Evolutionary conservation across 2,329 filamentous ascomycete species (phyloP), one percentile per base, ranked within the genome.

Genomic region (Geoglossum cookeanum): DNA sequence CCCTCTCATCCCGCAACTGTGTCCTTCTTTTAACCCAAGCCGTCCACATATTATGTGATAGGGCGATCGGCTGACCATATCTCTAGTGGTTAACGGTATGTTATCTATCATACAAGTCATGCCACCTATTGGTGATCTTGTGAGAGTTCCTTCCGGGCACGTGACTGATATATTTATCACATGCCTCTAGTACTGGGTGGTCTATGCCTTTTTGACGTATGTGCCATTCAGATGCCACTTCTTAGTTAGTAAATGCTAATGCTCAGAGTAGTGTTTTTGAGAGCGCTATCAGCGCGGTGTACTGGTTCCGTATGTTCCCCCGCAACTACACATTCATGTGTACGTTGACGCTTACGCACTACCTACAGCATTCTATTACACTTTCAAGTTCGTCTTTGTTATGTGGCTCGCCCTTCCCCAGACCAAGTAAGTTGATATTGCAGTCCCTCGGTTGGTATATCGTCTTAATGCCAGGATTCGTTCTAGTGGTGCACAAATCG

Each of bases 301-400:
- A 92, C 79, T 94, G 87, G 87, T 88, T 94, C 77, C 85, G 69
- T 71, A 67, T 59, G 69, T 67, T 37, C 44, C 55, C 55, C 44
- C 22, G 9, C 29, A 30, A 22, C 1, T 32, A 6, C 29, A 11
- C 29, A 45, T 15, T 13, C 37, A 29, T 39, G 6, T 37, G 7
- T 42, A 39, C 13, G 11, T 17, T 29, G 17, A 27, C 29, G 9
- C 49, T 53, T 22, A 53, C 49, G 22, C 11, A 22, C 27, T 17
- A 37, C 15, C 42, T 4, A n/a, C 58, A 71, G 73, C 92, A 69
- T 98, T 98, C 78, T 98, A 98, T 85, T 98, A 87, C 75, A 91
- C 90, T 70, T 97, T 98, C 85, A 98, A 98, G 81, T 96, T 98
- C 70, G 77, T 94, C 69, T 85, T 97, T 71, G 79, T 97, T 66